Evolutionary conservation across 148 eudicot species (phyloP).

Genomic region (Polygonum maritimum): DNA sequence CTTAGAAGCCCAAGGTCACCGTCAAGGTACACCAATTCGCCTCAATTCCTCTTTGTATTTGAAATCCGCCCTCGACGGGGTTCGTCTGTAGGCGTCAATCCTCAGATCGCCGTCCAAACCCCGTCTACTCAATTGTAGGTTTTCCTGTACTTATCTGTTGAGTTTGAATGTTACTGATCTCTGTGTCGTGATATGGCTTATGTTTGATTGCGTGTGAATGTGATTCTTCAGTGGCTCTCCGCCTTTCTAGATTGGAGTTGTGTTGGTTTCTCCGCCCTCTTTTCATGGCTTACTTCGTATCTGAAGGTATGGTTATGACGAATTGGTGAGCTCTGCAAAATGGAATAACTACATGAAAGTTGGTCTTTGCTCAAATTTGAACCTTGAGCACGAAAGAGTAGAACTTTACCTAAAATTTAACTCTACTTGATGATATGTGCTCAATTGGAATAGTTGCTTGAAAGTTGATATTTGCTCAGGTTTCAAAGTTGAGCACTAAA

Average conservation of each 20-base stretch:
- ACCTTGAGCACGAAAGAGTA: background rate
- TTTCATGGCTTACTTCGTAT: slow-evolving; percentile 61
- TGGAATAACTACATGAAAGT: background rate
- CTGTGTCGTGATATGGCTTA: too few relatives aligned
- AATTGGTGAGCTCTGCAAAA: background rate
- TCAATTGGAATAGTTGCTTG: too few relatives aligned
- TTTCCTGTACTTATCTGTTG: background rate
- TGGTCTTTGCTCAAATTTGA: background rate
- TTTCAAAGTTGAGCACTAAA: too few relatives aligned
- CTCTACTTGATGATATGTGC: background rate
- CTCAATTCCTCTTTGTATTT: too few relatives aligned
- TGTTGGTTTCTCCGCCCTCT: slow-evolving; percentile 73
- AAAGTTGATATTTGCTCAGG: too few relatives aligned
- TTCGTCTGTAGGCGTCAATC: slow-evolving; percentile 58
- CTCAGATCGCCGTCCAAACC: slow-evolving; percentile 44
- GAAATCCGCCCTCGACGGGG: slow-evolving; percentile 9
- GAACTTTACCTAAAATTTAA: background rate
- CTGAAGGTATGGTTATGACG: slow-evolving; percentile 36
- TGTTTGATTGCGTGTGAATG: background rate
- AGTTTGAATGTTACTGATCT: too few relatives aligned
- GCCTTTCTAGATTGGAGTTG: slow-evolving; percentile 92
- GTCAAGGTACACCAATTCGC: too few relatives aligned
- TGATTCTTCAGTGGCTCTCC: slow-evolving; percentile 55
- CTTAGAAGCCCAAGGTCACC: too few relatives aligned
- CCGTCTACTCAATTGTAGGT: slow-evolving; percentile 59